phyloP scores from a whole-genome alignment of 129 eudicot genomes.

The Pittosporum tobira region DNA sequence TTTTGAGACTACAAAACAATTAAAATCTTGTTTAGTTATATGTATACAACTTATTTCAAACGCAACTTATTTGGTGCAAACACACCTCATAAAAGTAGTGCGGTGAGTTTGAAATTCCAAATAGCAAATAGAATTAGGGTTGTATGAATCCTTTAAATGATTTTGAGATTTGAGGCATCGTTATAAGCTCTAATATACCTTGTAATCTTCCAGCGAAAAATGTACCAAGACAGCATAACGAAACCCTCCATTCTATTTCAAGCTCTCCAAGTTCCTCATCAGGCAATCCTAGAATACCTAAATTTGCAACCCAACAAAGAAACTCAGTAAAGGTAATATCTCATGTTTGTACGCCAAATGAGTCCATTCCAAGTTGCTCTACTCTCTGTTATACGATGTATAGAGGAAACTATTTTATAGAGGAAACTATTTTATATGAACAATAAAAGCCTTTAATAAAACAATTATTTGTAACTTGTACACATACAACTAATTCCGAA shows the following conservation, averaged over 20 bases:
- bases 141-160: background rate
- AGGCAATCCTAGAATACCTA: slow-evolving; percentile 8
- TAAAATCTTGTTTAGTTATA: background rate
- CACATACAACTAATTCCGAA: no score
- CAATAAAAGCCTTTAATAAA: no score
- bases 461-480: no score
- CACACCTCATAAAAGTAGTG: background rate
- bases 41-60: background rate
- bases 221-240: slow-evolving; percentile 5
- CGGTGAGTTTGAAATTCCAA: no score
- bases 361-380: background rate
- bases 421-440: no score
- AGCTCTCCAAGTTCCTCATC: slow-evolving; percentile 17
- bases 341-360: no score
- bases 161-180: no score
- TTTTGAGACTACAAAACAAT: background rate
- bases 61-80: background rate
- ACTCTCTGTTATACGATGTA: background rate
- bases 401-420: background rate
- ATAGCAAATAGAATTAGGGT: background rate
- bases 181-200: background rate
- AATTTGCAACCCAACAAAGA: slow-evolving; percentile 7
- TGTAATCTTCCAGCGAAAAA: slow-evolving; percentile 10
- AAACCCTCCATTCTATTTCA: slow-evolving; percentile 8
- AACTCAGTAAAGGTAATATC: slow-evolving; percentile 28